Evolutionary conservation across 257 asterid genomes (phyloP), one percentile per base, ranked within the genome.

Genomic region (Knoxia roxburghii): DNA sequence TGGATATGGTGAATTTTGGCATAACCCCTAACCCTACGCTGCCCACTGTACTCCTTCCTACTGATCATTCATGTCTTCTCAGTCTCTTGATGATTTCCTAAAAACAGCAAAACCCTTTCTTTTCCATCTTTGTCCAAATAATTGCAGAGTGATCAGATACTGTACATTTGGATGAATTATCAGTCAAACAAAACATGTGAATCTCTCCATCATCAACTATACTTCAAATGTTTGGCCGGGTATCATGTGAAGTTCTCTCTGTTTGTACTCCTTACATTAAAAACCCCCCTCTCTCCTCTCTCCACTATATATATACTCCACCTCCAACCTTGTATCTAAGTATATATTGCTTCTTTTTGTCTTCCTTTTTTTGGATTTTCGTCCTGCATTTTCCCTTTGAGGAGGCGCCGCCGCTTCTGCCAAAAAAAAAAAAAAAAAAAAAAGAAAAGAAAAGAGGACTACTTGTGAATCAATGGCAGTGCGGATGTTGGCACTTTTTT

Each of bases 181-280:
- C 72, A 70, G 65, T 40, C 60, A 49, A 65, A 65, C 60, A 56
- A 78, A 74, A 70, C 86, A 76, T 89, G 97, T 89, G 97, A 89
- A 81, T 77, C 81, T 69, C 80, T 65, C 27, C 64, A 66, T n/a
- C n/a, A n/a, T n/a, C n/a, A n/a, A n/a, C n/a, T n/a, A n/a, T n/a
- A n/a, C n/a, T n/a, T n/a, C n/a, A n/a, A n/a, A n/a, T n/a, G 74
- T 60, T 5, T 33, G 68, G 83, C 75, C 89, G 72, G 74, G 87
- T 73, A 84, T 86, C 95, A 86, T 90, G 97, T 90, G 96, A 90
- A 76, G 27, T 67, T 30, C 66, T 78, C 80, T 79, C 87, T 82
- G 76, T 50, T 73, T 71, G 84, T 57, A 29, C 43, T 56, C 79
- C 79, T 75, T 56, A 49, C 85, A 81, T 83, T 79, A 62, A 87